phyloP scores from a whole-genome alignment of 768 basidiomycete genomes.

The Suillus plorans region DNA sequence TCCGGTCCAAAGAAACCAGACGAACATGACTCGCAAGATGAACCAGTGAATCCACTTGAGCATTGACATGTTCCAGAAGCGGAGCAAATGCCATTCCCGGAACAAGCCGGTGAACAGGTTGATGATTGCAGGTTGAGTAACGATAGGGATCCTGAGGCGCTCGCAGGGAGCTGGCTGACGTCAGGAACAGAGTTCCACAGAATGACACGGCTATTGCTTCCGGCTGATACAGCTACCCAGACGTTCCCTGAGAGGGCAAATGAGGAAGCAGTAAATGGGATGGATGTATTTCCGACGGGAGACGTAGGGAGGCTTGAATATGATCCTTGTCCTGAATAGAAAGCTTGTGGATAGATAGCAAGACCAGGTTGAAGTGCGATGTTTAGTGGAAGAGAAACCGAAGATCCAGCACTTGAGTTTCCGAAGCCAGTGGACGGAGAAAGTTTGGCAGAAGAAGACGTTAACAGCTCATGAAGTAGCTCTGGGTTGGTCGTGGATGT shows the following conservation, averaged over 20 bases:
- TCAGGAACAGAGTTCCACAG: conserved; percentile 84
- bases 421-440: conserved; percentile 63
- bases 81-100: conserved; percentile 71
- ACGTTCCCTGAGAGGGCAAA: conserved; percentile 67
- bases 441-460: conserved; percentile 60
- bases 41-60: conserved; percentile 70
- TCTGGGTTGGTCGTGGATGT: conserved; percentile 68
- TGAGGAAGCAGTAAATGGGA: conserved; percentile 54
- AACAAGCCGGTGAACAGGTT: conserved; percentile 74
- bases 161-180: conserved; percentile 60
- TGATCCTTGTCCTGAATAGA: conserved; percentile 65
- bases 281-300: conserved; percentile 46
- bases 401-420: conserved; percentile 45
- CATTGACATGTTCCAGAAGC: conserved; percentile 72
- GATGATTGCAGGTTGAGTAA: conserved; percentile 73
- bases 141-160: conserved; percentile 47
- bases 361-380: conserved; percentile 68
- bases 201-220: conserved; percentile 58
- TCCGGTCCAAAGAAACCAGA: conserved; percentile 72
- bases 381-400: conserved; percentile 63
- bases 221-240: conserved; percentile 63
- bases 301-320: conserved; percentile 58
- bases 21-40: conserved; percentile 78
- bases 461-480: conserved; percentile 66
- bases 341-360: conserved; percentile 56